Evolutionary conservation across 257 asterid genomes (phyloP).

Genomic region (Thymus mandschuricus): DNA sequence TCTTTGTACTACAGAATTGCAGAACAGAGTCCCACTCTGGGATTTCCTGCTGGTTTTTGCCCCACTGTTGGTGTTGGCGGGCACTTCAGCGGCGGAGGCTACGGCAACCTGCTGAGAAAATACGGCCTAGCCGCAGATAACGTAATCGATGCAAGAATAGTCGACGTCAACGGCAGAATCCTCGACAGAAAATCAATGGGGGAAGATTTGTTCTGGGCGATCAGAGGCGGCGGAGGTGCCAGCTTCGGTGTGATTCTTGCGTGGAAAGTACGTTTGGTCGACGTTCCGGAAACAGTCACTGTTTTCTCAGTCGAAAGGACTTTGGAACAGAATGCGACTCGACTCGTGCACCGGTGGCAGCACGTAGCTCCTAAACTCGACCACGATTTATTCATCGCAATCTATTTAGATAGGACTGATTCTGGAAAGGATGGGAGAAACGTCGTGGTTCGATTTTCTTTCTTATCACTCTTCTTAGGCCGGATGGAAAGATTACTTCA

Average conservation of each 20-base stretch:
- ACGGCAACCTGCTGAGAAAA: constrained; percentile 34
- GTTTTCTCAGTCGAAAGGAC: constrained; percentile 1
- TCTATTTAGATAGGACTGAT: not conserved
- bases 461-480: constrained; percentile 41
- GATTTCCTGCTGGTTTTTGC: constrained; percentile 37
- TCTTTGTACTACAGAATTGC: constrained; percentile 28
- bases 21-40: constrained; percentile 19
- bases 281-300: constrained; percentile 22
- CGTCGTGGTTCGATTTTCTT: not conserved
- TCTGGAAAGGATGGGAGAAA: not conserved
- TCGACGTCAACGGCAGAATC: constrained; percentile 38
- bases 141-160: constrained; percentile 37
- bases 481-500: constrained; percentile 33
- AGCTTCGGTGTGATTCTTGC: constrained; percentile 39
- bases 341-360: constrained; percentile 38
- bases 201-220: constrained; percentile 43
- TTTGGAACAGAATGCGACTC: constrained; percentile 16
- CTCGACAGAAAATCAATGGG: constrained; percentile 43
- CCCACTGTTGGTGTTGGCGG: constrained; percentile 43
- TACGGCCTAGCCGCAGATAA: constrained; percentile 45
- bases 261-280: constrained; percentile 35
- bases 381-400: constrained; percentile 26
- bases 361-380: constrained; percentile 20
- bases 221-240: constrained; percentile 44
- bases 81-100: constrained; percentile 42